Evolutionary conservation across 345 rosid species (phyloP).

Genomic region (Rhodamnia rubescens): DNA sequence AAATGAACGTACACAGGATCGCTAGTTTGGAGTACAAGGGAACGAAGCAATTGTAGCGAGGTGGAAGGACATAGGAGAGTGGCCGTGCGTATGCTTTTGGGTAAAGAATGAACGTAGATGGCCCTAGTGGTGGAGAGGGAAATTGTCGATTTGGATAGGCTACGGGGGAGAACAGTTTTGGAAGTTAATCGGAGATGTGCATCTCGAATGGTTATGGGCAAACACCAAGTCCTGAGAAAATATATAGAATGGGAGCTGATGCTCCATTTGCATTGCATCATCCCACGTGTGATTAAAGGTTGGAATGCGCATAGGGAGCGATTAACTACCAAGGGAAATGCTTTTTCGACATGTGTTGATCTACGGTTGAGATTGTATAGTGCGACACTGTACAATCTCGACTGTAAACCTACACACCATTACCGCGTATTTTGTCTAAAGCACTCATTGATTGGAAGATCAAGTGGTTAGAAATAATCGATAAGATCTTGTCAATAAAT

Average conservation of each 20-base stretch:
- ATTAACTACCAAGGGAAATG: too few species aligned
- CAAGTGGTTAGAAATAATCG: too few species aligned
- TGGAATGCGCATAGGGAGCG: too few species aligned
- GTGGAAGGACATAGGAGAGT: background rate
- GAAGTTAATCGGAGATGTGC: background rate
- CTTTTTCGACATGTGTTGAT: too few species aligned
- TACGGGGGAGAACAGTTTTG: background rate
- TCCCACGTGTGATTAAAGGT: background rate
- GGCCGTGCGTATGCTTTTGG: background rate
- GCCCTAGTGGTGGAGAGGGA: too few species aligned
- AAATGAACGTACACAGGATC: background rate
- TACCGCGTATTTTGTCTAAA: too few species aligned
- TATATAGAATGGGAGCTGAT: background rate
- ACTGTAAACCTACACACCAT: too few species aligned
- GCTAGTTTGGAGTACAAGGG: background rate
- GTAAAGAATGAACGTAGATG: background rate
- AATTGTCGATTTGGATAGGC: background rate
- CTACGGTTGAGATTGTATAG: too few species aligned
- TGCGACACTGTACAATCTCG: too few species aligned
- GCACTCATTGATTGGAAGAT: too few species aligned
- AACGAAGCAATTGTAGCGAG: background rate
- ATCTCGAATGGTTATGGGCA: background rate
- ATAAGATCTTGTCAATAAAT: too few species aligned
- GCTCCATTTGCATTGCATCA: background rate
- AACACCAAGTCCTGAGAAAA: background rate